Conservation (phyloP, 1,284 basidiomycete species). For the Erythrobasidium hasegawianum region DNA sequence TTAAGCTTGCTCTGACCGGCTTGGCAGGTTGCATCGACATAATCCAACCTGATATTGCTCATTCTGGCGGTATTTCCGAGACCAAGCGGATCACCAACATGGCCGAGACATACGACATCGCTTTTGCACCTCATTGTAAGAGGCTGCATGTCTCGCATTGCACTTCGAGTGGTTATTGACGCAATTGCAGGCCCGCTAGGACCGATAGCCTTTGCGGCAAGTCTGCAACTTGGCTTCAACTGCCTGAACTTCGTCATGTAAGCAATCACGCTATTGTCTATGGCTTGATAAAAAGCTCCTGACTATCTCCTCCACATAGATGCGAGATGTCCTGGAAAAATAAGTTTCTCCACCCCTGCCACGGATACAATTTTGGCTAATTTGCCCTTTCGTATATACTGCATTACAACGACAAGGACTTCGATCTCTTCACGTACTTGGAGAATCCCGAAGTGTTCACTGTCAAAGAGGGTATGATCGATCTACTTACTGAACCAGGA, state of each 20-base stretch:
- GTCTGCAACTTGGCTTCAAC: conserved; percentile 50
- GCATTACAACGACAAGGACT: conserved; percentile 65
- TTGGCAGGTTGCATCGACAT: conserved; percentile 44
- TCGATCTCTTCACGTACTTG: conserved; percentile 62
- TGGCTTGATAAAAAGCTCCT: conserved; percentile 51
- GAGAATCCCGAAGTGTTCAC: conserved; percentile 58
- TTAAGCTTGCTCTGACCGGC: not conserved
- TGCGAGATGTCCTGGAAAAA: conserved; percentile 62
- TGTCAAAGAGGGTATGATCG: conserved; percentile 61
- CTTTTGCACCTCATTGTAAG: conserved; percentile 53
- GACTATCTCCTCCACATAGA: conserved; percentile 51
- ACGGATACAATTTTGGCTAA: not conserved
- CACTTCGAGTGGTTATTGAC: not conserved
- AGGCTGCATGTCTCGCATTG: not conserved
- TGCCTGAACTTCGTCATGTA: conserved; percentile 35
- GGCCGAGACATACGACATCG: conserved; percentile 57
- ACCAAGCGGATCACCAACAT: conserved; percentile 64
- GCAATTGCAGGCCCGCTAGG: conserved; percentile 51
- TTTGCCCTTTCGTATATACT: not conserved
- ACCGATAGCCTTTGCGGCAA: conserved; percentile 68
- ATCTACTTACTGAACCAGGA: conserved; percentile 60
- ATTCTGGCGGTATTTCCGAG: conserved; percentile 60
- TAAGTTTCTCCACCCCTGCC: conserved; percentile 46
- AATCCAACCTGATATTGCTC: conserved; percentile 45
- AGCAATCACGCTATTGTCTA: conserved; percentile 45